Evolutionary conservation across 1,284 basidiomycete genomes (phyloP), one percentile per base, ranked within the genome.

Genomic region (Butyriboletus appendiculatus): DNA sequence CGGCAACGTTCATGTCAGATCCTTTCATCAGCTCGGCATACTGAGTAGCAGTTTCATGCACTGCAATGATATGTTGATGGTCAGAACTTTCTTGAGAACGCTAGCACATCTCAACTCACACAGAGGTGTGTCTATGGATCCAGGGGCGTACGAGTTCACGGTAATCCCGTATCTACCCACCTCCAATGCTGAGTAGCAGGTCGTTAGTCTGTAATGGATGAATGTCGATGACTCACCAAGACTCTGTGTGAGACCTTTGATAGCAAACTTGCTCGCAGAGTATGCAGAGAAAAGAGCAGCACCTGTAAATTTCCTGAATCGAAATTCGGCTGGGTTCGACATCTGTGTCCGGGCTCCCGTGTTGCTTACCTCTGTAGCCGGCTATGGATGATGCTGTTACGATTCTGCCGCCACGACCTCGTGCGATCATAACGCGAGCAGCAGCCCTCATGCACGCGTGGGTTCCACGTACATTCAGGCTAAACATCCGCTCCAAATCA

Each of bases 381-480:
- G 52, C 48, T 16, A 52, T 53, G n/a, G 51, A 53, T 6, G 51
- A 53, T 26, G 51, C 51, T 18, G 51, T 51, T 7, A 53, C n/a
- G 18, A 53, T 51, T 26, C 52, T 53, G 34, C 52, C 52, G 10
- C 52, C 52, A 33, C 22, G 48, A 39, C 39, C 40, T 43, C 52
- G 52, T 24, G 24, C 8, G 10, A 53, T 52, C 52, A 53, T 53
- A 11, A 26, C 26, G 14, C 52, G 48, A 18, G 52, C 48, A 26
- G 48, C 48, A 26, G 48, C 48, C 28, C 35, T 44, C 48, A 53
- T 53, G 35, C 52, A 51, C 8, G 37, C 22, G 14, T 53, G 52
- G 4, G 48, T 53, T 18, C 52, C 52, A 10, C 48, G 39, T 26
- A 53, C 52, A n/a, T 53, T 53, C 35, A 53, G 34, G 14, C 14